phyloP scores from a whole-genome alignment of 192 early-diverging fungal species.

The Gonapodya sp. region DNA sequence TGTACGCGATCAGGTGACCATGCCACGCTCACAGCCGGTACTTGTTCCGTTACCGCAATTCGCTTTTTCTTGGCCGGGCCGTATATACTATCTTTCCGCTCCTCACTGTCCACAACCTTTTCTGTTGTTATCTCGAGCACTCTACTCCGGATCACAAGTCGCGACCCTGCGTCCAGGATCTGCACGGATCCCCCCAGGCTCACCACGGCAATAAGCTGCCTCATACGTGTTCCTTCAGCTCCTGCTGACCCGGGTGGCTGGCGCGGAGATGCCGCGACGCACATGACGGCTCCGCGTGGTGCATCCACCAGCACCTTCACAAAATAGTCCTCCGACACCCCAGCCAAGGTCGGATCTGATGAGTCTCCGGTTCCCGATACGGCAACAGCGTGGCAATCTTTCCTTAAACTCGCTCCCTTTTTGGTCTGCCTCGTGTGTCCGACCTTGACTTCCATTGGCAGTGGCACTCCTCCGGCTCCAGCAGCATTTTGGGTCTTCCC shows the following conservation, averaged over 20 bases:
- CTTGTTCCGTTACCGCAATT: background rate
- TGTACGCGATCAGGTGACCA: background rate
- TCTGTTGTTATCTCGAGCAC: background rate
- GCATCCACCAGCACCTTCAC: background rate
- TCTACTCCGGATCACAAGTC: background rate
- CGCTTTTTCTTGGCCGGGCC: background rate
- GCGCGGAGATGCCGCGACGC: background rate
- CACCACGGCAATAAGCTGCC: background rate
- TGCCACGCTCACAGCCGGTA: background rate
- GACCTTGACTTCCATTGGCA: background rate
- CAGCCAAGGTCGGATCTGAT: background rate
- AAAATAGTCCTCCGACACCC: background rate
- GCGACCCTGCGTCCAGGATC: background rate
- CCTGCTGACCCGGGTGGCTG: background rate
- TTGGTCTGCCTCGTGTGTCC: background rate
- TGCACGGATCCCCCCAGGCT: background rate
- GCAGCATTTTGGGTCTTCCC: background rate
- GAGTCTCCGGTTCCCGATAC: background rate
- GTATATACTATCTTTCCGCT: background rate
- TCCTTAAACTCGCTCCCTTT: background rate
- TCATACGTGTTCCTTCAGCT: background rate
- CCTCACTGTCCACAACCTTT: background rate
- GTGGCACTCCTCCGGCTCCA: background rate
- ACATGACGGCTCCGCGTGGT: background rate
- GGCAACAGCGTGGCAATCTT: too few relatives aligned